Conservation (phyloP, 352 stramenopile genomes). For the Phytopythium litorale region DNA sequence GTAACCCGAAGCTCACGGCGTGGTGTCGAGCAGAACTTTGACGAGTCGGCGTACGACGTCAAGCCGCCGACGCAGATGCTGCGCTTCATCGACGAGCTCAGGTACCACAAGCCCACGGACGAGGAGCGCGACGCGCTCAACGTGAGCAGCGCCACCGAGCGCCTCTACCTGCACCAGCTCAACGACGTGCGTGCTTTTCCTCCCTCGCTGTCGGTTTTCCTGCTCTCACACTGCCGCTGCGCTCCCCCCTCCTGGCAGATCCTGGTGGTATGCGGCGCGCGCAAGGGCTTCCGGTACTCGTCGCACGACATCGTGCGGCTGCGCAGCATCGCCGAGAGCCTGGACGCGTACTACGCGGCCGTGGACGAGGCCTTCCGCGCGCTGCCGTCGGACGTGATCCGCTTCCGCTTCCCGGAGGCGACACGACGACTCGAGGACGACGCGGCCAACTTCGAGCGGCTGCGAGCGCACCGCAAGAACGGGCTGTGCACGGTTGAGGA, state of each 20-base stretch:
- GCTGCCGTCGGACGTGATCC: conserved; percentile 56
- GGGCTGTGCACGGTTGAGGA: conserved; percentile 3
- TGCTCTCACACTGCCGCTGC: neutral
- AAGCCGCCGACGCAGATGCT: conserved; percentile 77
- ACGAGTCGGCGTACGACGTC: conserved; percentile 61
- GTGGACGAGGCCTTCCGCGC: conserved; percentile 51
- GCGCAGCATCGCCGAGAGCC: conserved; percentile 36
- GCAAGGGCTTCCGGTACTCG: conserved; percentile 78
- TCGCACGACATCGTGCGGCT: conserved; percentile 68
- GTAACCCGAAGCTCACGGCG: neutral
- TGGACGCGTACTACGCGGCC: conserved; percentile 44
- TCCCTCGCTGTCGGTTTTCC: neutral
- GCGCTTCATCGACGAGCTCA: conserved; percentile 75
- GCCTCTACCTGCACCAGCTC: conserved; percentile 67
- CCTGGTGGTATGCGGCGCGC: conserved; percentile 63
- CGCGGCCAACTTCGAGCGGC: conserved; percentile 33
- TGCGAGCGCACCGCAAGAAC: conserved; percentile 21
- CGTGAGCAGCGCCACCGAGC: conserved; percentile 65
- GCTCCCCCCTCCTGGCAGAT: conserved; percentile 30
- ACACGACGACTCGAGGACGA: conserved; percentile 62
- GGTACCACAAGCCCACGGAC: conserved; percentile 82
- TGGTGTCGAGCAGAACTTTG: conserved; percentile 46
- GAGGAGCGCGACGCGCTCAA: conserved; percentile 68
- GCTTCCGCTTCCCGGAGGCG: conserved; percentile 51
- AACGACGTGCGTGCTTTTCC: conserved; percentile 54